phyloP scores from a whole-genome alignment of 2,329 filamentous ascomycete genomes.

The Xylaria sp. region DNA sequence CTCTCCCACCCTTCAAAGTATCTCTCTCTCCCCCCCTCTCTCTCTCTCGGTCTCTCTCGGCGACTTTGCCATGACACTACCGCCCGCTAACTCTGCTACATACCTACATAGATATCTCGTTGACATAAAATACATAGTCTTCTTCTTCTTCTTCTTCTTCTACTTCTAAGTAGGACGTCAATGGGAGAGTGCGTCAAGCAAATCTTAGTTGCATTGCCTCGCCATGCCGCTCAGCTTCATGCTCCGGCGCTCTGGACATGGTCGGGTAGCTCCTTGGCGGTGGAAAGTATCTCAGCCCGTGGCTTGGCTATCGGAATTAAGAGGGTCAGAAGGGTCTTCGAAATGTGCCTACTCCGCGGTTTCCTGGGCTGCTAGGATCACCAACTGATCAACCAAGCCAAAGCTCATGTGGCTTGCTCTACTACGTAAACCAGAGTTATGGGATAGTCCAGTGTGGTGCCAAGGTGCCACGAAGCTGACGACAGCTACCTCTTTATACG shows the following conservation, averaged over 20 bases:
- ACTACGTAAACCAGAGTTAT: slow-evolving; percentile 17
- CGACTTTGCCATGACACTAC: slow-evolving; percentile 3
- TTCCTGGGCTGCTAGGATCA: slow-evolving; percentile 9
- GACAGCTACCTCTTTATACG: background rate
- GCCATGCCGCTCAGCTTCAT: slow-evolving; percentile 2
- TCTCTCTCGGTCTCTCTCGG: no score
- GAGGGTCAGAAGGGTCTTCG: slow-evolving; percentile 4
- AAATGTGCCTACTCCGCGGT: slow-evolving; percentile 17
- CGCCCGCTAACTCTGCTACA: no score
- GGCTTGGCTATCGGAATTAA: slow-evolving; percentile 3
- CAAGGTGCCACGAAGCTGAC: background rate
- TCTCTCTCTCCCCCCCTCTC: no score
- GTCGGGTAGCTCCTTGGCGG: background rate
- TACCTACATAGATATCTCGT: no score
- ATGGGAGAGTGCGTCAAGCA: no score
- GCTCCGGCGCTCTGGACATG: background rate
- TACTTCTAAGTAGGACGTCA: no score
- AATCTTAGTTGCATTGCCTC: slow-evolving; percentile 7
- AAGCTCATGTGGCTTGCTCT: slow-evolving; percentile 25
- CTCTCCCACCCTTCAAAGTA: no score
- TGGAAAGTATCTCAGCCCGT: slow-evolving; percentile 8
- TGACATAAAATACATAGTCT: no score
- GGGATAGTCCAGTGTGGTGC: slow-evolving; percentile 19
- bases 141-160: no score
- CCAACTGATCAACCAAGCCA: slow-evolving; percentile 15